Conservation (phyloP, 2,329 filamentous ascomycete genomes). For the Fusarium hainanense region DNA sequence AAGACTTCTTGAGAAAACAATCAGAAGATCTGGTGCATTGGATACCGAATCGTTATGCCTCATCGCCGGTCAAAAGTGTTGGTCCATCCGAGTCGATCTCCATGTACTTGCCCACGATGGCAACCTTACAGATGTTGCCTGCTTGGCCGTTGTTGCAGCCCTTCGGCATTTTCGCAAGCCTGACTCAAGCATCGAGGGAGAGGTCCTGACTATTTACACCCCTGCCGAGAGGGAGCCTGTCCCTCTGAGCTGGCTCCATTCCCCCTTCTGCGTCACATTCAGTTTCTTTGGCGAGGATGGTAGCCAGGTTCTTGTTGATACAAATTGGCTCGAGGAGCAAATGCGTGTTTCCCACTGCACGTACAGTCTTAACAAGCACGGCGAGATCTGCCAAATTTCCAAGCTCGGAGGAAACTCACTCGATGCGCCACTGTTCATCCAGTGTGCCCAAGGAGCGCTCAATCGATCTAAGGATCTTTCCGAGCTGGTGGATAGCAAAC, state of each 20-base stretch:
- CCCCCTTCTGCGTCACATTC: slow-evolving; percentile 91
- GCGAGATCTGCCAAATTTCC: slow-evolving; percentile 89
- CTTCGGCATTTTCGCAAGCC: slow-evolving; percentile 92
- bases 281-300: slow-evolving; percentile 82
- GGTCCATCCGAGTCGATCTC: slow-evolving; percentile 89
- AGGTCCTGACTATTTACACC: slow-evolving; percentile 85
- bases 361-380: slow-evolving; percentile 87
- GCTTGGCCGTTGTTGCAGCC: slow-evolving; percentile 87
- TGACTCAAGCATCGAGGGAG: slow-evolving; percentile 87
- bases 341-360: slow-evolving; percentile 78
- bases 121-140: slow-evolving; percentile 86
- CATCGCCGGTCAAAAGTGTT: slow-evolving; percentile 89
- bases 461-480: slow-evolving; percentile 85
- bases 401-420: slow-evolving; percentile 89
- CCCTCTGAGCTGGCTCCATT: slow-evolving; percentile 88
- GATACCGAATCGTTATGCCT: slow-evolving; percentile 97
- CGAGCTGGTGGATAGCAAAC: slow-evolving; percentile 74
- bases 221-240: slow-evolving; percentile 89
- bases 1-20: slow-evolving; percentile 90
- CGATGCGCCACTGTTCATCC: slow-evolving; percentile 81
- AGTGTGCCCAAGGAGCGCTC: slow-evolving; percentile 79
- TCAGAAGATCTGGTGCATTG: slow-evolving; percentile 89
- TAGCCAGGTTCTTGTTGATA: slow-evolving; percentile 75
- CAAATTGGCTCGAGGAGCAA: slow-evolving; percentile 80
- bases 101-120: slow-evolving; percentile 94